A percentile compares a stretch with the other conserved stretches of the same genome.
These are phyloP conservation scores for Colletotrichum lentis DNA, from an alignment of 2,329 filamentous ascomycete species.

Conservation along the genomic window DNA sequence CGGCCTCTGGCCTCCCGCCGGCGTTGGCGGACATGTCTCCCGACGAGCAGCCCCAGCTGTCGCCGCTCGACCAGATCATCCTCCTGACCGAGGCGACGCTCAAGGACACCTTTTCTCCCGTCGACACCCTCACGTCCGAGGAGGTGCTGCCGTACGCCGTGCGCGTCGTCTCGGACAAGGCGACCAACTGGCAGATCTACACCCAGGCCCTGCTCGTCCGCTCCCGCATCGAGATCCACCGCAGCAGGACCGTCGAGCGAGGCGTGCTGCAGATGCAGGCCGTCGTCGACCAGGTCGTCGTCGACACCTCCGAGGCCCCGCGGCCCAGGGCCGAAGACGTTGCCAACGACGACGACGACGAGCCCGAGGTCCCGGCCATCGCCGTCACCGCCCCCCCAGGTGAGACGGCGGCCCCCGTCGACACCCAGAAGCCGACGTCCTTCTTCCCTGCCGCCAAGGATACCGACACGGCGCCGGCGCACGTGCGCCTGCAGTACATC, in stretches of 20 bases:
- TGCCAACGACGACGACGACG: conserved; percentile 31
- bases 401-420: conserved; percentile 23
- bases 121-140: conserved; percentile 87
- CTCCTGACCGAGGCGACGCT: conserved; percentile 87
- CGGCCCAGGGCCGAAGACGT: conserved; percentile 40
- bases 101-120: conserved; percentile 84
- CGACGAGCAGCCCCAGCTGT: conserved; percentile 81
- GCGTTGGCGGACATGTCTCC: conserved; percentile 73
- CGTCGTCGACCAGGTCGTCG: conserved; percentile 92
- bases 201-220: conserved; percentile 91
- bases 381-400: conserved; percentile 53
- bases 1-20: conserved; percentile 60
- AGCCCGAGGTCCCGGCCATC: conserved; percentile 55
- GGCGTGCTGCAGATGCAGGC: conserved; percentile 93
- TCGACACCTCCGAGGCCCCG: conserved; percentile 69
- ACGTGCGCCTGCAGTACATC: conserved; percentile 81
- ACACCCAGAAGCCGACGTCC: conserved; percentile 67
- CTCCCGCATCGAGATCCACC: conserved; percentile 88
- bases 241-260: conserved; percentile 85
- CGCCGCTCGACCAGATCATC: conserved; percentile 87
- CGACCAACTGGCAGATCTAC: conserved; percentile 97
- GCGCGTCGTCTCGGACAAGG: conserved; percentile 85
- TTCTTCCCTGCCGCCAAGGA: conserved; percentile 82
- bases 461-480: conserved; percentile 79
- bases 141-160: conserved; percentile 92